phyloP scores from a whole-genome alignment of 2,329 filamentous ascomycete species.

The Fusarium musae region DNA sequence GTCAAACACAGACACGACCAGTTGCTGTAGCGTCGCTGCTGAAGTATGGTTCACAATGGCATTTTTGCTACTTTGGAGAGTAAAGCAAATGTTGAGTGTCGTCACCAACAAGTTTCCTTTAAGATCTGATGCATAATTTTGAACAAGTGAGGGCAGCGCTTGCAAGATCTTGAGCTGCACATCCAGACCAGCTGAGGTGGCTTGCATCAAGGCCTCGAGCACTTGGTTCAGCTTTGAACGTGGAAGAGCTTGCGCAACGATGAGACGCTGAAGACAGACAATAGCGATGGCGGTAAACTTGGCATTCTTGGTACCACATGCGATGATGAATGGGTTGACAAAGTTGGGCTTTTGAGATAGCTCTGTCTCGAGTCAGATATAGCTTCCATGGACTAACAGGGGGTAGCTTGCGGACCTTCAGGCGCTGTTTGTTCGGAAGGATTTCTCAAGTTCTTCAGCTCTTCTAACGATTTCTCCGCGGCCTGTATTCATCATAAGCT shows the following conservation, averaged over 20 bases:
- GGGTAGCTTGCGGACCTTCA: constrained; percentile 47
- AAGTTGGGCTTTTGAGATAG: constrained; percentile 84
- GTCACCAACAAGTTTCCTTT: constrained; percentile 84
- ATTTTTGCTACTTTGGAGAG: constrained; percentile 90
- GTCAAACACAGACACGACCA: constrained; percentile 93
- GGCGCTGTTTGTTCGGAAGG: constrained; percentile 53
- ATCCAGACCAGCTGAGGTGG: constrained; percentile 82
- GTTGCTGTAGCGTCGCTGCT: constrained; percentile 93
- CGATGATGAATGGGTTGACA: constrained; percentile 92
- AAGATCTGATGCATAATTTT: constrained; percentile 87
- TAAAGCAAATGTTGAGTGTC: constrained; percentile 89
- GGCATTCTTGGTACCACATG: constrained; percentile 88
- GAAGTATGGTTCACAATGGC: constrained; percentile 95
- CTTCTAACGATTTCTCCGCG: constrained; percentile 91
- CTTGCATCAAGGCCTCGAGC: constrained; percentile 87
- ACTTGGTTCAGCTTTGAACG: constrained; percentile 84
- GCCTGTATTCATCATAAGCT: constrained; percentile 63
- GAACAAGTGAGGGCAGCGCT: constrained; percentile 85
- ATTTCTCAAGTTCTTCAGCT: constrained; percentile 70
- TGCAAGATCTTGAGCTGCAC: constrained; percentile 97
- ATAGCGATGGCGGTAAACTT: constrained; percentile 91
- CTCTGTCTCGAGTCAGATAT: constrained; percentile 64
- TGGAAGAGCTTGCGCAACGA: constrained; percentile 83
- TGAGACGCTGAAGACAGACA: constrained; percentile 87
- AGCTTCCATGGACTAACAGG: constrained; percentile 14